Evolutionary conservation across 129 eudicot genomes (phyloP), one percentile per base, ranked within the genome.

Genomic region (Erigeron canadensis): DNA sequence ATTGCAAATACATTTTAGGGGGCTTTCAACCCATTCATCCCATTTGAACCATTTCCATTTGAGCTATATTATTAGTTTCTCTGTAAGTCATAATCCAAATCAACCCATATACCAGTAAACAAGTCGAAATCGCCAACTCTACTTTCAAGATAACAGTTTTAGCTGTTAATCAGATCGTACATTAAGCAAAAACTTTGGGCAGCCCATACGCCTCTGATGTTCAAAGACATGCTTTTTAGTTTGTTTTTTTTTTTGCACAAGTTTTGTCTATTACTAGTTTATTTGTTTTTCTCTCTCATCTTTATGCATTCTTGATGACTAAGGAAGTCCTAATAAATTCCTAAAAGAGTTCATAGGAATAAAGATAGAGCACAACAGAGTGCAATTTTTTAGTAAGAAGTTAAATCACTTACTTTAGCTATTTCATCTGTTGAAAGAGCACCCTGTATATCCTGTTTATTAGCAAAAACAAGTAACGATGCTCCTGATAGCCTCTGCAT

Each of bases 401-500:
- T 53, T 17, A 61, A 34, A 16, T 42, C 7, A 59, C 84, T 86
- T 78, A 90, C 99, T 79, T 95, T 87, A 56, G 90, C 93, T 64
- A 95, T 90, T 82, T 90, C 99, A 77, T 82, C 85, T 3, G 97
- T 97, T 46, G 97, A 87, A 65, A 95, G 89, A 58, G 97, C 91
- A 6, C 99, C 97, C 57, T 86, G 88, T 75, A 90, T 95, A 75
- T 95, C 99, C 79, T 95, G 99, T 80, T 95, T 95, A 83, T 95
- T 95, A 55, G 99, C 99, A 72, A 95, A 80, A 75, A 95, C 84
- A 4, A 90, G 77, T 81, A 95, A 77, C 10, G 97, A 95, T 53
- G 99, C 86, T 69, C 99, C 99, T 39, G 97, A 95, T 79, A 95
- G 73, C 87, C 99, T 90, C 99, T 95, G 91, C 39, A 63, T 78